Evolutionary conservation across 2,329 filamentous ascomycete species (phyloP), one percentile per base, ranked within the genome.

Genomic region (Diaporthe sp.): DNA sequence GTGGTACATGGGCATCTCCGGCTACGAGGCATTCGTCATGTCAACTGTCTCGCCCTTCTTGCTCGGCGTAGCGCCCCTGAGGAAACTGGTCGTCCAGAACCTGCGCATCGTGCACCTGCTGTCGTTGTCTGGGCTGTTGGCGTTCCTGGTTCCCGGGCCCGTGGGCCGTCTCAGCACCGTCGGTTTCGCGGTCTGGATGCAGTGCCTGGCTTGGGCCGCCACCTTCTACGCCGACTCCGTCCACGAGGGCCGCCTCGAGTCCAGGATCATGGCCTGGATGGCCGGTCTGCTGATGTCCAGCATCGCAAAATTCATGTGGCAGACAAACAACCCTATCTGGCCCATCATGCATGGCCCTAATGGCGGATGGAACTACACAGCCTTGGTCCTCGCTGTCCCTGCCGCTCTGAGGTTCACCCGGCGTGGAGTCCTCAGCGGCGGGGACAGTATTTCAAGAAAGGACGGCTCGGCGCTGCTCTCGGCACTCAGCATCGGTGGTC

Each of bases 1-100:
- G 15, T 99, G 97, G 97, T 92, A 98, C 83, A 99, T 99, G 97
- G 97, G 97, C 38, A 97, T 99, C 76, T 98, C 96, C 5, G 97
- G 97, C 77, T 99, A 97, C 81, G 97, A 99, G 85, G 93, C 92
- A 57, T 88, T 97, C 78, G 92, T 99, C 80, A 93, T 98, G 91
- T 91, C 90, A 67, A 96, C 95, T 4, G 84, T 96, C 69, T 94
- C 96, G 6, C 97, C 97, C 0, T 87, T 96, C 52, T 83, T 98
- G 28, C 91, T 99, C 57, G 92, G 89, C 30, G 92, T 95, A 76
- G 89, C 88, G 61, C 87, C 92, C 1, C 75, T 98, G 25, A 93
- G 95, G 75, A 89, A 89, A 52, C 82, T 94, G 22, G 88, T 94
- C 15, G 85, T 93, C 70, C 91, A 89, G 76, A 92, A 97, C 80